Percentiles rank a stretch among this genome's conserved stretches.
Conservation (phyloP, 1,139 yeast genomes). For the Saccharomycopsis phalli region DNA sequence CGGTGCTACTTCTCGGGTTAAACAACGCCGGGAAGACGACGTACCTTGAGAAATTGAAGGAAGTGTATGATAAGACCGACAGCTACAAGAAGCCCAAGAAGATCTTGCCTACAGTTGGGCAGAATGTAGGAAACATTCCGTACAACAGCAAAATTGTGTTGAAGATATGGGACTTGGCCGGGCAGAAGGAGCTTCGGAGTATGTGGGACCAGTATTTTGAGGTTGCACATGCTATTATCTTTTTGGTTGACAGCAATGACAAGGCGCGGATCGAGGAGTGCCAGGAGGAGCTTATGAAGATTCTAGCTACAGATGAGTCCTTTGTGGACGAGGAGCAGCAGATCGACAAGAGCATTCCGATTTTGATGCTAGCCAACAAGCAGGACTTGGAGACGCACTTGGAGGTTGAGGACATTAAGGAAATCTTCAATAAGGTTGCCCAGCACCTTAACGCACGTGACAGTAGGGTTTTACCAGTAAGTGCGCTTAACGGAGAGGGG, state of each 20-base stretch:
- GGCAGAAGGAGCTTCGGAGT: constrained; percentile 71
- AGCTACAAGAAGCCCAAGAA: constrained; percentile 35
- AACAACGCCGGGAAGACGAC: constrained; percentile 97
- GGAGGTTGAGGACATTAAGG: constrained; percentile 69
- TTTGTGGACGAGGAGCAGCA: constrained; percentile 11
- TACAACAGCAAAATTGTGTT: constrained; percentile 46
- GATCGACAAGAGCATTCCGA: constrained; percentile 57
- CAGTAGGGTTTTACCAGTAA: constrained; percentile 78
- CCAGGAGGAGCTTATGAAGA: constrained; percentile 31
- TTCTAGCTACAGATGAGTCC: constrained; percentile 16
- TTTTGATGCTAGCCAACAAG: constrained; percentile 90
- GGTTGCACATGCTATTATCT: constrained; percentile 85
- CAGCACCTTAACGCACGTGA: constrained; percentile 84
- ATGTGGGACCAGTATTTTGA: constrained; percentile 84
- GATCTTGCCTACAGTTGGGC: constrained; percentile 67
- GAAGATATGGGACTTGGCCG: constrained; percentile 95
- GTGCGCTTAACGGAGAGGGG: constrained; percentile 84
- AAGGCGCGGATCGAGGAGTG: constrained; percentile 78
- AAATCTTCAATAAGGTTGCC: constrained; percentile 73
- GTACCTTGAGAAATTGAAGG: constrained; percentile 54
- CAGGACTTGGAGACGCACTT: constrained; percentile 83
- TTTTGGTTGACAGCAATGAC: constrained; percentile 88
- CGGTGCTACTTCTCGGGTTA: constrained; percentile 75
- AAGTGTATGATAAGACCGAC: constrained; percentile 36
- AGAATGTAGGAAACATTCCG: constrained; percentile 52